Evolutionary conservation across 371 early-diverging fungal genomes (phyloP).

Genomic region (Mortierella sp.): DNA sequence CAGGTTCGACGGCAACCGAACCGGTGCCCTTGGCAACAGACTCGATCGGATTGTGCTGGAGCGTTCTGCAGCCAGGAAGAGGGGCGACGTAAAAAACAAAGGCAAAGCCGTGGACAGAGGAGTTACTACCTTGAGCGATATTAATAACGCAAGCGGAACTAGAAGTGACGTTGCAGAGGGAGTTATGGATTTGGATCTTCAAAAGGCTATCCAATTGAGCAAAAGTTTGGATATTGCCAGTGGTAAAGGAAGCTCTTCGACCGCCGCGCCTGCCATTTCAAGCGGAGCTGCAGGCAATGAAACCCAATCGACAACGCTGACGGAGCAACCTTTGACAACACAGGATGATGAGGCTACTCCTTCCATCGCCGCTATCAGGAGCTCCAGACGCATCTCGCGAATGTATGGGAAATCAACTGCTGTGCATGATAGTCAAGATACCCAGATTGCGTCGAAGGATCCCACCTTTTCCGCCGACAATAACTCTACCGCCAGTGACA

Average conservation of each 20-base stretch:
- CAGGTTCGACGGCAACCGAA: background rate
- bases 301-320: background rate
- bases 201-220: constrained; percentile 21
- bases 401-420: constrained; percentile 8
- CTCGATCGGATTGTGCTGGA: constrained; percentile 14
- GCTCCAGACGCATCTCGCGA: constrained; percentile 16
- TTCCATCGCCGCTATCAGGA: background rate
- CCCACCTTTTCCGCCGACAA: background rate
- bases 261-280: background rate
- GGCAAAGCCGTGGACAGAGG: constrained; percentile 16
- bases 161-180: background rate
- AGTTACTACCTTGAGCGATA: background rate
- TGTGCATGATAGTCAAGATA: background rate
- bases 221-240: background rate
- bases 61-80: constrained; percentile 13
- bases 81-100: constrained; percentile 29
- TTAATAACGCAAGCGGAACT: background rate
- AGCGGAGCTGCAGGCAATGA: background rate
- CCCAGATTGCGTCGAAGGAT: background rate
- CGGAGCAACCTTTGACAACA: background rate
- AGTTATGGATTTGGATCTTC: constrained; percentile 11
- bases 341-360: background rate
- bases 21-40: background rate
- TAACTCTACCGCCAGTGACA: background rate
- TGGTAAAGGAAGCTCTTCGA: constrained; percentile 5